These are phyloP conservation scores for Penicillium mononematosum DNA, from an alignment of 495 filamentous ascomycete genomes.

Conservation along the genomic window DNA sequence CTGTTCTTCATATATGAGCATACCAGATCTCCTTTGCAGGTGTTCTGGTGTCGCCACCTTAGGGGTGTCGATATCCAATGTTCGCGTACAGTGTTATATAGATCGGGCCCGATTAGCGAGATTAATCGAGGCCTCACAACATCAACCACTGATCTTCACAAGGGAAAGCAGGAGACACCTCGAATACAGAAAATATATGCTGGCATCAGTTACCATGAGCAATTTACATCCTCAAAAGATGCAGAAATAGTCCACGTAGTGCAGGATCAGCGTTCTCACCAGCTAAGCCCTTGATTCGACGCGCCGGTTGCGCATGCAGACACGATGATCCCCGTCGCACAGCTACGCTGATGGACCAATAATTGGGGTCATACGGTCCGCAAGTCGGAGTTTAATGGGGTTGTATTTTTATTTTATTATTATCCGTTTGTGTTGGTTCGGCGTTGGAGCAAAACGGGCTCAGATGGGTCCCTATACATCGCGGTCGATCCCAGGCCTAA, in stretches of 20 bases:
- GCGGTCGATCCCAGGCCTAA: background rate
- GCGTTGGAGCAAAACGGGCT: background rate
- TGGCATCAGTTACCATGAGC: background rate
- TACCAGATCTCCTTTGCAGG: background rate
- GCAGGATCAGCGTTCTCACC: conserved; percentile 12
- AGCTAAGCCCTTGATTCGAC: conserved; percentile 19
- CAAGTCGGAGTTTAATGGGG: background rate
- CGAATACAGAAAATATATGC: background rate
- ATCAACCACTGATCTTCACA: conserved; percentile 16
- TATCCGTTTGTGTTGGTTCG: background rate
- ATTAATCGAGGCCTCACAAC: conserved; percentile 1
- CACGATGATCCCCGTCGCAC: conserved; percentile 2
- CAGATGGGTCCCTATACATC: background rate
- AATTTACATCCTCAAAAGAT: background rate
- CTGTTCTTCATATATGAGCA: background rate
- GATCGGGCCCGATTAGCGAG: conserved; percentile 19
- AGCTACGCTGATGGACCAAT: conserved; percentile 5
- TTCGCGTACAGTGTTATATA: conserved; percentile 9
- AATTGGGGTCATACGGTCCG: background rate
- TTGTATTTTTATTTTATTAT: background rate
- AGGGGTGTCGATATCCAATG: background rate
- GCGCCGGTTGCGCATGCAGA: conserved; percentile 8
- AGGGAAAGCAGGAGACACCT: background rate
- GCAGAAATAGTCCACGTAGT: background rate
- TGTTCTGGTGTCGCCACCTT: background rate